Base-by-base conservation (phyloP, 257 asterid species). In the Thymus quinquecostatus region DNA sequence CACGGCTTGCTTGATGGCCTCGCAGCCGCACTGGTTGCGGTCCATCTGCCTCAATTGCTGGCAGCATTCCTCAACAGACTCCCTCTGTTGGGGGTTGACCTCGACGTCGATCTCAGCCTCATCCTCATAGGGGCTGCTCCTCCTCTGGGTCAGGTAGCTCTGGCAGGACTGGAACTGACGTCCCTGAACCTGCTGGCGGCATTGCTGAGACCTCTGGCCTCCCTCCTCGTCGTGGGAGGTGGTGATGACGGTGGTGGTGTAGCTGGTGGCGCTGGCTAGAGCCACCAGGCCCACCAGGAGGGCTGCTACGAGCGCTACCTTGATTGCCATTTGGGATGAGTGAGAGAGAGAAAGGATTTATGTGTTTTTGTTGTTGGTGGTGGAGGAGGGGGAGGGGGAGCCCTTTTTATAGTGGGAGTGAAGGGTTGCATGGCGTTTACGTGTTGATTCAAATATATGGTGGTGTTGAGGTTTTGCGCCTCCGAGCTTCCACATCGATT, bases 211-310 rank as follows among this genome's bases (percentile, higher is more conserved):
- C 30, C 48, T 49, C 11, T 47, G 70, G 74, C 50, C 43, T 4
- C 2, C 36, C 2, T 72, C 82, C 2, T 78, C 79, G 6, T 80
- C 74, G 45, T 64, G 7, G 1, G 69, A 13, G 6, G 85, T 77
- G 27, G 85, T 80, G 71, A 71, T 66, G 45, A 80, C 44, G 13
- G 80, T 82, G 70, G 89, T 70, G 38, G 86, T 74, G 83, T 40
- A 80, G 70, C 72, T 64, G 49, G 81, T 72, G 70, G 81, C 86
- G 8, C 60, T 56, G 41, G 80, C 65, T 0, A 83, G 4, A 33
- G 86, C 84, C 45, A 86, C 66, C 40, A 83, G 66, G 10, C 81
- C 86, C 68, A 73, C 76, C 59, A 86, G 55, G 40, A 86, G 76
- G 1, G 77, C 75, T 27, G 81, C 85, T 28, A 76, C 68, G 9